These are phyloP conservation scores for Penicilliopsis zonata DNA, from an alignment of 495 filamentous ascomycete genomes.

Conservation along the genomic window DNA sequence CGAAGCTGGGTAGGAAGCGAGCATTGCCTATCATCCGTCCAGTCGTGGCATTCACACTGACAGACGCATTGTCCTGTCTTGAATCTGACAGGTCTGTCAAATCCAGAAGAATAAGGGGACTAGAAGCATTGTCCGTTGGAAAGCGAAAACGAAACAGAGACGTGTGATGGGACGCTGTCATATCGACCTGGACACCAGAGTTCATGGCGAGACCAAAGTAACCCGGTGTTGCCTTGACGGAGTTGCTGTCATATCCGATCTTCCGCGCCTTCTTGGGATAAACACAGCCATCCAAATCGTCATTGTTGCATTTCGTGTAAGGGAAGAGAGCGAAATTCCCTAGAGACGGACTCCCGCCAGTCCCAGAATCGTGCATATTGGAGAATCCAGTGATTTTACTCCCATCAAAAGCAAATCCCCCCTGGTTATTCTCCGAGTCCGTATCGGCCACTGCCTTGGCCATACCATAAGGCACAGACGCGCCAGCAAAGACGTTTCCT, in stretches of 20 bases:
- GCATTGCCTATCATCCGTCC: conserved; percentile 60
- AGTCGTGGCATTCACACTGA: conserved; percentile 42
- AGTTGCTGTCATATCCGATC: conserved; percentile 32
- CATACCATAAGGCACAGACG: conserved; percentile 63
- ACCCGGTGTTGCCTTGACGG: conserved; percentile 54
- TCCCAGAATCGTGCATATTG: conserved; percentile 64
- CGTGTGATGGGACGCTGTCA: conserved; percentile 50
- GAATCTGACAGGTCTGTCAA: conserved; percentile 58
- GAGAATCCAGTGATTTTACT: conserved; percentile 60
- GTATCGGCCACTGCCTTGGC: conserved; percentile 72
- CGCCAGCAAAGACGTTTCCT: conserved; percentile 64
- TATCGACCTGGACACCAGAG: conserved; percentile 46
- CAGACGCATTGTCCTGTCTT: conserved; percentile 49
- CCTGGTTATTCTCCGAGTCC: conserved; percentile 50
- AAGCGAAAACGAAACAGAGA: conserved; percentile 59
- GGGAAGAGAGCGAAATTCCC: conserved; percentile 70
- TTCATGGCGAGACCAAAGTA: conserved; percentile 55
- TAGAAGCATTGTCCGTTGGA: conserved; percentile 8
- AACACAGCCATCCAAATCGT: conserved; percentile 52
- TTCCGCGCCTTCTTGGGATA: conserved; percentile 47
- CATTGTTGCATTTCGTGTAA: conserved; percentile 46
- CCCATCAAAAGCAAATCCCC: conserved; percentile 61
- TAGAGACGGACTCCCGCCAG: conserved; percentile 58
- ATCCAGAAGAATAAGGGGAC: conserved; percentile 55
- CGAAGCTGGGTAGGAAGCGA: conserved; percentile 58